Conservation (phyloP, 108 stramenopile genomes). For the Pseudonitzschia delicatissima region DNA sequence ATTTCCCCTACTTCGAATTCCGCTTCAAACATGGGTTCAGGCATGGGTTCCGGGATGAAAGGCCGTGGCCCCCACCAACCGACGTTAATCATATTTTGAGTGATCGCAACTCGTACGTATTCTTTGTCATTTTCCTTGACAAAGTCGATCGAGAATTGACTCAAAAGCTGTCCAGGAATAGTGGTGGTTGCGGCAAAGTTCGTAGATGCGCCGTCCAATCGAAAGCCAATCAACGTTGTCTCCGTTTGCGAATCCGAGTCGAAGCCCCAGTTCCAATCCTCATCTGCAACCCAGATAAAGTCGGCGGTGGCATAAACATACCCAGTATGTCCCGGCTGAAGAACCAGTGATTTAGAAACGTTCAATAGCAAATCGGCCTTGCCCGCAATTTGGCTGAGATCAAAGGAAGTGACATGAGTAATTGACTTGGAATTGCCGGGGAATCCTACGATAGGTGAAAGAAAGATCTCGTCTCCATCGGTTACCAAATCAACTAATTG, state of each 20-base stretch:
- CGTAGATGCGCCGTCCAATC: slow-evolving; percentile 33
- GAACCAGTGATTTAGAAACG: slow-evolving; percentile 9
- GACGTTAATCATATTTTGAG: slow-evolving; percentile 9
- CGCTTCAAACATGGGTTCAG: neutral
- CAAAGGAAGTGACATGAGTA: slow-evolving; percentile 30
- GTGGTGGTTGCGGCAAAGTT: slow-evolving; percentile 28
- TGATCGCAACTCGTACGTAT: slow-evolving; percentile 48
- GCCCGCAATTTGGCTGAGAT: slow-evolving; percentile 1
- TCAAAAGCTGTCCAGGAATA: slow-evolving; percentile 44
- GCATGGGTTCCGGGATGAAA: neutral
- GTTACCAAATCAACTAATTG: slow-evolving; percentile 2
- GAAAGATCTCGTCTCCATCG: slow-evolving; percentile 8
- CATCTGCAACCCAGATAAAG: slow-evolving; percentile 36
- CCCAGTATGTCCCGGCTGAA: slow-evolving; percentile 22
- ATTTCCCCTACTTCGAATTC: neutral
- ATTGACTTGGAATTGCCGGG: slow-evolving; percentile 16
- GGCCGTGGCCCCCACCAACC: slow-evolving; percentile 1
- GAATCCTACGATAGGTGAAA: slow-evolving; percentile 23
- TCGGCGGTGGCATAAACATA: slow-evolving; percentile 35
- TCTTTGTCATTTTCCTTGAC: slow-evolving; percentile 15
- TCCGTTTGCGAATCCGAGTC: slow-evolving; percentile 2
- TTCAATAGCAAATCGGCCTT: neutral
- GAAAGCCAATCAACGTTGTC: slow-evolving; percentile 38
- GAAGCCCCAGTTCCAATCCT: slow-evolving; percentile 27
- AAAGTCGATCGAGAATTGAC: slow-evolving; percentile 43